Evolutionary conservation across 73 alveolate genomes (phyloP).

Genomic region (Urostyla sp.): DNA sequence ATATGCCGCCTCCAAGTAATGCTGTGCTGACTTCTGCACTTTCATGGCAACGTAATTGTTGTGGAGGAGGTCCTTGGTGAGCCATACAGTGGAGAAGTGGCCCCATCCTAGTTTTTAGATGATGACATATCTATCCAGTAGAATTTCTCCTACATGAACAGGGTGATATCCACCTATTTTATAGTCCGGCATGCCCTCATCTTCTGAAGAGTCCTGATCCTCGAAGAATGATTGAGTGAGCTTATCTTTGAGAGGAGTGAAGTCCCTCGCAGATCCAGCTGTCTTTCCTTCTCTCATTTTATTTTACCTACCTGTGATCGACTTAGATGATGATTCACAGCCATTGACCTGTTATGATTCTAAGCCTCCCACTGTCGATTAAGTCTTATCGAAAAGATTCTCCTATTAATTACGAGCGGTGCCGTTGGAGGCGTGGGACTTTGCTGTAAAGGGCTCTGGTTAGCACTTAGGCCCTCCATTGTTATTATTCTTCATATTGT

Average conservation of each 20-base stretch:
- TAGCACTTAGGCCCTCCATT: neutral
- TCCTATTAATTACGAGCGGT: neutral
- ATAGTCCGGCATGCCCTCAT: slow-evolving; percentile 80
- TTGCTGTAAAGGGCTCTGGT: neutral
- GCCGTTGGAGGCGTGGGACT: neutral
- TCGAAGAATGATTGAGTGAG: slow-evolving; percentile 49
- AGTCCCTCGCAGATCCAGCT: slow-evolving; percentile 26
- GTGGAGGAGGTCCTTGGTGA: slow-evolving; percentile 80
- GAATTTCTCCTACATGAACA: slow-evolving; percentile 92
- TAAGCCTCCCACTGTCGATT: slow-evolving; percentile 4
- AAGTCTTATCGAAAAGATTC: slow-evolving; percentile 8
- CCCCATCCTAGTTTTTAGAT: slow-evolving; percentile 81
- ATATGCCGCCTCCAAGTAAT: slow-evolving; percentile 98
- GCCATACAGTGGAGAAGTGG: slow-evolving; percentile 82
- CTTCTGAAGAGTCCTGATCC: slow-evolving; percentile 73
- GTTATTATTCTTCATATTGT: neutral
- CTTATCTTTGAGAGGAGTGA: slow-evolving; percentile 54
- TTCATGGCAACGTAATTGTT: slow-evolving; percentile 92
- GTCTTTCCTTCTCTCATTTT: neutral
- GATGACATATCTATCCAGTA: slow-evolving; percentile 88
- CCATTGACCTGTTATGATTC: neutral
- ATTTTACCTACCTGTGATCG: too few relatives aligned
- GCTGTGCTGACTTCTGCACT: slow-evolving; percentile 97
- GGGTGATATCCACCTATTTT: slow-evolving; percentile 91
- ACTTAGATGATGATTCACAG: too few relatives aligned